A percentile compares a stretch with the other conserved stretches of the same genome.
Evolutionary conservation across 352 stramenopile genomes (phyloP).

Genomic region (Phytophthora sp.): DNA sequence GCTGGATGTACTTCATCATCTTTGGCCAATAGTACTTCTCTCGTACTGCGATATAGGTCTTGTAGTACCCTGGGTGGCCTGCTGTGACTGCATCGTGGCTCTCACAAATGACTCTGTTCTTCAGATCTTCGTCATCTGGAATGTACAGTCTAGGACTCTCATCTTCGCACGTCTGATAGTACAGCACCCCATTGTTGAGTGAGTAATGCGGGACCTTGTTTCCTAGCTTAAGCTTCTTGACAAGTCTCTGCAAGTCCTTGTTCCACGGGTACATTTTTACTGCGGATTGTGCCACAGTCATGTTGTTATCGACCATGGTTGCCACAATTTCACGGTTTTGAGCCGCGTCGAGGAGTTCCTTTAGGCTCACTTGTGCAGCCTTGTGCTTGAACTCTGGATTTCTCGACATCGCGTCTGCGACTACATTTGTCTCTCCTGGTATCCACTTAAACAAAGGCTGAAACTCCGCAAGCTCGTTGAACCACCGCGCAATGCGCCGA

Average conservation of each 20-base stretch:
- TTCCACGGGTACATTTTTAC: neutral
- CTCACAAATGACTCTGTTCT: slow-evolving; percentile 18
- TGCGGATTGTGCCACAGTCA: neutral
- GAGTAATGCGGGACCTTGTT: slow-evolving; percentile 1
- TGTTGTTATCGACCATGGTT: neutral
- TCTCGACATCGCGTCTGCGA: neutral
- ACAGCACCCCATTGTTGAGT: neutral
- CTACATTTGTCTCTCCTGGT: slow-evolving; percentile 12
- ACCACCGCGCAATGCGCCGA: slow-evolving; percentile 6
- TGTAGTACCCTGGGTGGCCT: slow-evolving; percentile 7
- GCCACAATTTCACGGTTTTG: neutral
- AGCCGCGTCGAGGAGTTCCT: slow-evolving; percentile 1
- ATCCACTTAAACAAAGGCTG: slow-evolving; percentile 13
- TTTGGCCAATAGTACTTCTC: no score
- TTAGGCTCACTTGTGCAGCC: slow-evolving; percentile 1
- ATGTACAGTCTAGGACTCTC: neutral
- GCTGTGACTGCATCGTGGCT: slow-evolving; percentile 5
- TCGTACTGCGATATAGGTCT: slow-evolving; percentile 3
- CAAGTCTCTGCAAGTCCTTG: neutral
- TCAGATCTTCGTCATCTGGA: slow-evolving; percentile 14
- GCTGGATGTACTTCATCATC: no score
- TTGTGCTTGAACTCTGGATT: slow-evolving; percentile 2
- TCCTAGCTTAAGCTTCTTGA: neutral
- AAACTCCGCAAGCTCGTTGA: neutral
- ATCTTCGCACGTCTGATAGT: slow-evolving; percentile 7